phyloP scores from a whole-genome alignment of 108 stramenopile genomes.

The Stephanodiscus triporus region DNA sequence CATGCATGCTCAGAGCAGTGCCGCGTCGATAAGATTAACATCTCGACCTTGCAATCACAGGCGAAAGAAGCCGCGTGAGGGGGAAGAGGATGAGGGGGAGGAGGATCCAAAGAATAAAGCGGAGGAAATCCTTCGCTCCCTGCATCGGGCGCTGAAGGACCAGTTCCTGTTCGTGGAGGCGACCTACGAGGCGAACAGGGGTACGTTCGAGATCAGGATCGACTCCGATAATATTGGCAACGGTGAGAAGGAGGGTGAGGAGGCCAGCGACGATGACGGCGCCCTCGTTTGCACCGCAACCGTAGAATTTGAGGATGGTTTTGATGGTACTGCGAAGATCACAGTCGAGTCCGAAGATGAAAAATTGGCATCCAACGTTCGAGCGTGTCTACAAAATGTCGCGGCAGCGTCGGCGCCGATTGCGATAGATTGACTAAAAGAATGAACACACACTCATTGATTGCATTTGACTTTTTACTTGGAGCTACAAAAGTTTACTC shows the following conservation, averaged over 20 bases:
- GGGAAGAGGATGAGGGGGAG: constrained; percentile 37
- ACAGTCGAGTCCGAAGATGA: constrained; percentile 77
- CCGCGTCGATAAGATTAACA: constrained; percentile 86
- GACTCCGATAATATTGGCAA: constrained; percentile 54
- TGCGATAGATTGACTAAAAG: constrained; percentile 12
- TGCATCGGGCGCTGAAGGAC: constrained; percentile 67
- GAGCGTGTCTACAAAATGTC: constrained; percentile 69
- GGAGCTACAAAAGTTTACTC: neutral
- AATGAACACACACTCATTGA: neutral
- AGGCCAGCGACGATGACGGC: constrained; percentile 42
- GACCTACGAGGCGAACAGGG: constrained; percentile 74
- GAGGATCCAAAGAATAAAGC: constrained; percentile 41
- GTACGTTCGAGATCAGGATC: constrained; percentile 72
- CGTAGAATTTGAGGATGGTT: constrained; percentile 63
- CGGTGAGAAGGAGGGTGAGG: constrained; percentile 32
- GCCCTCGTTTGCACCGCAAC: constrained; percentile 60
- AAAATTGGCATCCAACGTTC: constrained; percentile 75
- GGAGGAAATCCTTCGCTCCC: constrained; percentile 56
- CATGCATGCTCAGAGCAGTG: constrained; percentile 90
- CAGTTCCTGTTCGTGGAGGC: constrained; percentile 84
- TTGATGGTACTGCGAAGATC: constrained; percentile 65
- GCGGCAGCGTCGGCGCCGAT: constrained; percentile 56
- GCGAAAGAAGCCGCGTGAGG: constrained; percentile 49
- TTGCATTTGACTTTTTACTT: no score
- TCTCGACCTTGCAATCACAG: constrained; percentile 84